Base-by-base conservation (phyloP, 768 basidiomycete genomes). In the Hebeloma cylindrosporum region DNA sequence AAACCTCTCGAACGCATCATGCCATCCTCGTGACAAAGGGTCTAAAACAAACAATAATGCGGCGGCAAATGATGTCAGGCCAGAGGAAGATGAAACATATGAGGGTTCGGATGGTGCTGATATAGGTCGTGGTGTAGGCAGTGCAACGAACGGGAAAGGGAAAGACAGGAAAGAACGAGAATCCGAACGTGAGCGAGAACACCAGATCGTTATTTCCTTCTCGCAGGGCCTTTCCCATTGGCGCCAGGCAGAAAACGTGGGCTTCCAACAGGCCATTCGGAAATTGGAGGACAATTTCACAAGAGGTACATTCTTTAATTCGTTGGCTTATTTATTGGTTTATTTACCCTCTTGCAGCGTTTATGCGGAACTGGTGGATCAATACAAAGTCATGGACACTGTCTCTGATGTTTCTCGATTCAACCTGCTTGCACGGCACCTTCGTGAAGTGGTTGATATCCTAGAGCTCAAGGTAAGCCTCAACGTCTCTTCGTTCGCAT, bases 201-300 rank as follows among this genome's bases (percentile, higher is more conserved):
- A 31, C 13, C 26, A 25, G 45, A 27, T 33, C 21, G 39, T 18
- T 9, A 55, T 61, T 20, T 49, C 46, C 5, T 59, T 62, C 36
- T 60, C 54, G 9, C 58, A 40, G 35, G 62, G 69, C 32, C 51
- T 54, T 31, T 50, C 56, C 31, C 53, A 63, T 37, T 68, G 67
- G 61, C 60, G 54, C n/a, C 46, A 54, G 21, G 54, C 49, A 31
- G 57, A 32, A 64, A 58, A 50, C 62, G 67, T 30, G 73, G 71
- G 37, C 54, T 89, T 5, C 93, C 92, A 2, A 21, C 73, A 87
- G 3, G 91, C 96, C 8, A 69, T 97, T 22, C 63, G 85, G 48
- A 92, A 95, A 64, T 72, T 99, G 6, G 95, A 98, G 61, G 93
- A 93, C 49, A 95, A 99, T 60, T 98, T 97, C 59, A 80, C 64